A percentile compares a stretch with the other conserved stretches of the same genome.
Conservation (phyloP, 2,329 filamentous ascomycete genomes). For the Penicillium sp. region DNA sequence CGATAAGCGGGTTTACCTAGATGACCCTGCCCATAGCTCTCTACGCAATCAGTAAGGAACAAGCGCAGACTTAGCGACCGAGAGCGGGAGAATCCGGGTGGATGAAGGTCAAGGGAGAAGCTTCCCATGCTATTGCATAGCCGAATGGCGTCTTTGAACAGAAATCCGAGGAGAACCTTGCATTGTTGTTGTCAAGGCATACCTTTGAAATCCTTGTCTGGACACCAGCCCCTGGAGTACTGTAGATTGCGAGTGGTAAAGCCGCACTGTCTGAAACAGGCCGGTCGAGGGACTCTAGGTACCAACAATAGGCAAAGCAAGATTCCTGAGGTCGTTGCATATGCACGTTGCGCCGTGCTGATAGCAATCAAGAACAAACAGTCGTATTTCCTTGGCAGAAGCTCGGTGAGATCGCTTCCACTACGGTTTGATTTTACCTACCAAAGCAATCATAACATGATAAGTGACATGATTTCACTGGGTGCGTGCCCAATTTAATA, state of each 20-base stretch:
- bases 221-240: background rate
- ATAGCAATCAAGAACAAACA: background rate
- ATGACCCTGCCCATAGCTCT: constrained; percentile 10
- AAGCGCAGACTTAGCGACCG: background rate
- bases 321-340: background rate
- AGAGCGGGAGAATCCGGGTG: constrained; percentile 1
- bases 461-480: background rate
- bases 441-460: background rate
- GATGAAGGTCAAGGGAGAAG: background rate
- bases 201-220: background rate
- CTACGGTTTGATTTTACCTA: too few species aligned
- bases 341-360: background rate
- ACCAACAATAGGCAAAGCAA: background rate
- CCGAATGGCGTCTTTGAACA: background rate
- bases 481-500: background rate
- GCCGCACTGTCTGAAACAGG: background rate
- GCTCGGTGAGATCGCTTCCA: background rate
- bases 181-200: background rate
- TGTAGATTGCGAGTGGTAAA: background rate
- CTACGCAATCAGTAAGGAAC: constrained; percentile 7
- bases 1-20: constrained; percentile 1
- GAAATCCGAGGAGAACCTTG: background rate
- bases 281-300: background rate
- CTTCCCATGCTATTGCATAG: background rate
- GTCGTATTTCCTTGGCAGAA: background rate